A percentile compares a stretch with the other conserved stretches of the same genome.
These are phyloP conservation scores for Ceratorhiza oryzae-sativae DNA, from an alignment of 1,284 basidiomycete genomes.

Conservation along the genomic window DNA sequence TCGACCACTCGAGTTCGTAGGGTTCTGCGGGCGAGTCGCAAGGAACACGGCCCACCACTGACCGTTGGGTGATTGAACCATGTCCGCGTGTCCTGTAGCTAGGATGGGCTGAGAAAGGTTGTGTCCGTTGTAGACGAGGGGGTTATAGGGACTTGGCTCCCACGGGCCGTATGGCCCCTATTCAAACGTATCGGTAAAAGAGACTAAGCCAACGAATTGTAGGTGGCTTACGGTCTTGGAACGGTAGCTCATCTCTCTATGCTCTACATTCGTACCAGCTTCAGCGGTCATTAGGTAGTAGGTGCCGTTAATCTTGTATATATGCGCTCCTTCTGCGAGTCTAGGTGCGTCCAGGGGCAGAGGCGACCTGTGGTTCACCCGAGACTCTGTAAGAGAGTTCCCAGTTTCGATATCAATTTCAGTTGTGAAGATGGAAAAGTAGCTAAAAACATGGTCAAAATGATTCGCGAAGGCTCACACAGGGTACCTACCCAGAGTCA, in stretches of 20 bases:
- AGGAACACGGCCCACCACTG: conserved; percentile 43
- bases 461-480: neutral
- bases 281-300: conserved; percentile 41
- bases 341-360: conserved; percentile 32
- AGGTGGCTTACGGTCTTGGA: conserved; percentile 16
- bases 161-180: conserved; percentile 40
- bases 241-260: conserved; percentile 39
- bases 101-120: conserved; percentile 39
- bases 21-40: conserved; percentile 41
- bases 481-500: conserved; percentile 29
- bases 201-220: too few relatives aligned
- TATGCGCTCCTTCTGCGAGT: conserved; percentile 40
- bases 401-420: conserved; percentile 43
- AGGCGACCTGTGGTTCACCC: conserved; percentile 27
- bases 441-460: neutral
- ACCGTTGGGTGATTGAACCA: conserved; percentile 42
- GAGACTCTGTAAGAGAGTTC: conserved; percentile 40
- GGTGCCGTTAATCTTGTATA: conserved; percentile 40
- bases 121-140: conserved; percentile 41
- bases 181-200: neutral
- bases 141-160: conserved; percentile 41
- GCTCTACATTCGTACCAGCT: conserved; percentile 39
- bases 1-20: conserved; percentile 37
- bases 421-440: conserved; percentile 41
- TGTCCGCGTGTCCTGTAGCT: conserved; percentile 42